Percentiles rank a stretch among this genome's conserved stretches.
Conservation (phyloP, 805 yeast genomes). For the Tetrapisispora namnaoensis region DNA sequence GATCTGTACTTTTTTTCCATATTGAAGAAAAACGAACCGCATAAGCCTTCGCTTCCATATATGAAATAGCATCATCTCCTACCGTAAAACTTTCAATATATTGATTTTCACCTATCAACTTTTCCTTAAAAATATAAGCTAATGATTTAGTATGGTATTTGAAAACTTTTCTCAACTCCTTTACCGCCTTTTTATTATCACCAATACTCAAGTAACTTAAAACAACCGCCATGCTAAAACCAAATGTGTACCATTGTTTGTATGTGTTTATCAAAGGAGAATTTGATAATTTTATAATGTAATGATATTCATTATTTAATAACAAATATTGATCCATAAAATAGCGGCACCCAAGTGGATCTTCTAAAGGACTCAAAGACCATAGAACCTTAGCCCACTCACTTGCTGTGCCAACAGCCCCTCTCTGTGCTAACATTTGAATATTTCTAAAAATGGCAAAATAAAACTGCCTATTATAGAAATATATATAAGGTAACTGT, state of each 20-base stretch:
- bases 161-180: slow-evolving; percentile 42
- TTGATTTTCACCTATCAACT: slow-evolving; percentile 15
- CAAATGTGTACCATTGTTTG: slow-evolving; percentile 61
- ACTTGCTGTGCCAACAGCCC: slow-evolving; percentile 69
- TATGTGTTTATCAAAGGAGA: slow-evolving; percentile 52
- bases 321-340: slow-evolving; percentile 74
- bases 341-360: slow-evolving; percentile 76
- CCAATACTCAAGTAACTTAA: slow-evolving; percentile 47
- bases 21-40: slow-evolving; percentile 43
- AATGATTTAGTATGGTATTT: slow-evolving; percentile 44
- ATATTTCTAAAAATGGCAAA: slow-evolving; percentile 65
- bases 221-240: slow-evolving; percentile 55
- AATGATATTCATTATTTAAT: slow-evolving; percentile 53
- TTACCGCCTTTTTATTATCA: slow-evolving; percentile 36
- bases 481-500: slow-evolving; percentile 66
- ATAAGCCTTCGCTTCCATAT: slow-evolving; percentile 38
- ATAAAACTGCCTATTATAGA: slow-evolving; percentile 69
- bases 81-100: slow-evolving; percentile 13
- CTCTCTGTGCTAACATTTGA: slow-evolving; percentile 59
- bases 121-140: slow-evolving; percentile 16
- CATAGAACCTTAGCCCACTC: slow-evolving; percentile 62
- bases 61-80: slow-evolving; percentile 19
- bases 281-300: slow-evolving; percentile 45
- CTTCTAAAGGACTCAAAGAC: slow-evolving; percentile 64
- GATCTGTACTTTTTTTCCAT: slow-evolving; percentile 42